A percentile compares a stretch with the other conserved stretches of the same genome.
Evolutionary conservation across 352 stramenopile species (phyloP).

Genomic region (Pilasporangium apinafurcum): DNA sequence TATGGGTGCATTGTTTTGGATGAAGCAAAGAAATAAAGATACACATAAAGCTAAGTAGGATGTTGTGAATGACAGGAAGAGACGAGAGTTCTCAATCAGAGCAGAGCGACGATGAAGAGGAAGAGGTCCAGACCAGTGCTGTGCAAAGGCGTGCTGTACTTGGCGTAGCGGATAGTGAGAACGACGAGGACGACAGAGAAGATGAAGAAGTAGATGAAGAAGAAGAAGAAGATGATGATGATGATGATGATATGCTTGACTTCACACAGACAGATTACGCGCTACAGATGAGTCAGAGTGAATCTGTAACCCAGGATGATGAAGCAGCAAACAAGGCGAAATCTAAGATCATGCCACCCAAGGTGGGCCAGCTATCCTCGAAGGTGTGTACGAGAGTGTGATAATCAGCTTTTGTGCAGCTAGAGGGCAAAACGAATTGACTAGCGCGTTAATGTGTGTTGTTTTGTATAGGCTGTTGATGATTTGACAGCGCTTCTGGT

Average conservation of each 20-base stretch:
- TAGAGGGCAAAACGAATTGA: too few relatives aligned
- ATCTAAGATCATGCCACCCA: constrained; percentile 22
- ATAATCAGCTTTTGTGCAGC: neutral
- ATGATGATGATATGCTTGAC: constrained; percentile 46
- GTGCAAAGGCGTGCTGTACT: too few relatives aligned
- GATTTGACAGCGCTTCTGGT: constrained; percentile 72
- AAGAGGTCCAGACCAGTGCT: too few relatives aligned
- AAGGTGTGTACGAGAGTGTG: constrained; percentile 24
- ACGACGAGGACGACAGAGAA: constrained; percentile 12
- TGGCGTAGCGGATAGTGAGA: too few relatives aligned
- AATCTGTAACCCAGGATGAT: constrained; percentile 14
- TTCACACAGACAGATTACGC: constrained; percentile 80
- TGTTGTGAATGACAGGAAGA: constrained; percentile 8
- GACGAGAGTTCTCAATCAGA: too few relatives aligned
- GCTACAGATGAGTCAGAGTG: constrained; percentile 36
- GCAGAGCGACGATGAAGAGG: constrained; percentile 13
- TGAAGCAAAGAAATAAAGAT: constrained; percentile 21
- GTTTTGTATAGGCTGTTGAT: constrained; percentile 37
- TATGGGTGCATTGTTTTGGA: neutral
- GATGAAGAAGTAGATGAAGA: neutral
- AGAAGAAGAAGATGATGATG: constrained; percentile 18
- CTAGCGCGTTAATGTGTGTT: constrained; percentile 1
- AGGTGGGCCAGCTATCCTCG: constrained; percentile 37
- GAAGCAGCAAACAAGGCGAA: constrained; percentile 30
- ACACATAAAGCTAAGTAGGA: constrained; percentile 21